Evolutionary conservation across 2,329 filamentous ascomycete species (phyloP).

Genomic region (Alternaria panax): DNA sequence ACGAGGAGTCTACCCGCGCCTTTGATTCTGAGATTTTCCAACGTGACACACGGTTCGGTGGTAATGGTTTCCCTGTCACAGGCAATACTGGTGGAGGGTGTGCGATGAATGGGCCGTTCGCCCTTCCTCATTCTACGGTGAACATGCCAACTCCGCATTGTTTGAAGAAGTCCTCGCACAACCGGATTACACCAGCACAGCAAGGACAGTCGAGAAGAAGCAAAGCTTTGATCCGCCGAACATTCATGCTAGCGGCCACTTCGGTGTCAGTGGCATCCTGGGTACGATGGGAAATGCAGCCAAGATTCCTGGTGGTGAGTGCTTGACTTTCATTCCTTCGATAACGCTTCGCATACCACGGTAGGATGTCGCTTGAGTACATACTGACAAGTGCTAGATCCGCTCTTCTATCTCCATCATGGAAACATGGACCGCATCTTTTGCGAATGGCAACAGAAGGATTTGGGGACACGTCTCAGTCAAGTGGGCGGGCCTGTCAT

Average conservation of each 20-base stretch:
- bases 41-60: constrained; percentile 41
- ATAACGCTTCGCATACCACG: no score
- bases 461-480: constrained; percentile 38
- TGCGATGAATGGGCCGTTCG: constrained; percentile 41
- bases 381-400: constrained; percentile 17
- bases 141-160: constrained; percentile 36
- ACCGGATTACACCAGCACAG: constrained; percentile 39
- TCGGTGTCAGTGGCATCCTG: constrained; percentile 46
- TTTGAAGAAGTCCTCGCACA: constrained; percentile 38
- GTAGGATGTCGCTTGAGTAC: background rate
- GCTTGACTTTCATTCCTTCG: background rate
- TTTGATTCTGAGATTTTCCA: constrained; percentile 31
- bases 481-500: constrained; percentile 48
- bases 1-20: constrained; percentile 15
- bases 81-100: constrained; percentile 46
- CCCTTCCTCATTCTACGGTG: constrained; percentile 26
- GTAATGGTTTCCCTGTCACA: constrained; percentile 43
- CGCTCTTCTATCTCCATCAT: constrained; percentile 51
- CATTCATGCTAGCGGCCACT: constrained; percentile 48
- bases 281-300: constrained; percentile 44
- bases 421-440: constrained; percentile 48
- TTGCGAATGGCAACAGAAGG: constrained; percentile 40
- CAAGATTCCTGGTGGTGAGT: constrained; percentile 38
- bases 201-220: constrained; percentile 35
- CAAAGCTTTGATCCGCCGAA: constrained; percentile 29